phyloP scores from a whole-genome alignment of 345 rosid genomes.

The Tarenaya hassleriana region DNA sequence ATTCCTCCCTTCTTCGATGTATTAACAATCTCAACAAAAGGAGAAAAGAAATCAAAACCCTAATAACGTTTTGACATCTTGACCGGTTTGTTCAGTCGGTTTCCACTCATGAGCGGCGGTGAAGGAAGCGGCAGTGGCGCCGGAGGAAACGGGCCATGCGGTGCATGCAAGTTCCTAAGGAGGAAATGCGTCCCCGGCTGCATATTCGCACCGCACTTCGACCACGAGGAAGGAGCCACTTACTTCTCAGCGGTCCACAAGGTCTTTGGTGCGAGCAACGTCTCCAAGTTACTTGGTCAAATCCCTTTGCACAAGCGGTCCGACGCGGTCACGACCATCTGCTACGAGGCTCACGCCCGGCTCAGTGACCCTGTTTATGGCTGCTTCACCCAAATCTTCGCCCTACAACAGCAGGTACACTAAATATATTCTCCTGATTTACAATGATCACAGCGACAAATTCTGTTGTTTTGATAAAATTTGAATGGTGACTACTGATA shows the following conservation, averaged over 20 bases:
- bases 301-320: constrained; percentile 54
- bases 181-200: constrained; percentile 77
- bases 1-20: constrained; percentile 12
- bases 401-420: constrained; percentile 73
- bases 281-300: constrained; percentile 62
- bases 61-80: not conserved
- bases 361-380: constrained; percentile 75
- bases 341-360: constrained; percentile 73
- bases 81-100: too few species aligned
- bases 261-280: constrained; percentile 90
- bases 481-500: too few species aligned
- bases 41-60: too few species aligned
- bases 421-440: too few species aligned
- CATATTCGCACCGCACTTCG: constrained; percentile 74
- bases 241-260: constrained; percentile 83
- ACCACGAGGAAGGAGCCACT: constrained; percentile 73
- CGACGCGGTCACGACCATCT: constrained; percentile 64
- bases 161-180: constrained; percentile 82
- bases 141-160: constrained; percentile 69
- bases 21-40: not conserved
- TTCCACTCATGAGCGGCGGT: constrained; percentile 46
- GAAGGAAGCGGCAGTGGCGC: constrained; percentile 35
- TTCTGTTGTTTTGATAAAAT: too few species aligned
- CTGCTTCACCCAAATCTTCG: constrained; percentile 64
- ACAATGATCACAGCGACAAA: too few species aligned